phyloP scores from a whole-genome alignment of 352 stramenopile genomes.

The Pythium angustatum region DNA sequence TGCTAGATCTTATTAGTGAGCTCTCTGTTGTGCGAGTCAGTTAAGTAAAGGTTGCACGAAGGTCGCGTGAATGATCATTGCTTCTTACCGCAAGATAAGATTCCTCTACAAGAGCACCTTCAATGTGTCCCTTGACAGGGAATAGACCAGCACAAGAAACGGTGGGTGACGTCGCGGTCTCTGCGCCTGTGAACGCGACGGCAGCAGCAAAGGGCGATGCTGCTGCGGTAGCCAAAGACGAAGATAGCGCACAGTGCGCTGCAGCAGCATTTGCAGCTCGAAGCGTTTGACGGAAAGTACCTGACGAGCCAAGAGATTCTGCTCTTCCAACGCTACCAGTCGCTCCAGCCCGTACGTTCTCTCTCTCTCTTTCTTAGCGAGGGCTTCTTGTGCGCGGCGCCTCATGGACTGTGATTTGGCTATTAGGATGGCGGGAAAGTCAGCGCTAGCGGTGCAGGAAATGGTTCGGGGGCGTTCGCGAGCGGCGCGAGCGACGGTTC shows the following conservation, averaged over 20 bases:
- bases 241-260: slow-evolving; percentile 52
- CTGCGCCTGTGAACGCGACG: slow-evolving; percentile 14
- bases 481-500: not conserved
- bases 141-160: not conserved
- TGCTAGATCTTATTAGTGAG: no score
- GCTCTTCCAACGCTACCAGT: slow-evolving; percentile 64
- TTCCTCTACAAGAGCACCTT: slow-evolving; percentile 31
- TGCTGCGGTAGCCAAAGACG: slow-evolving; percentile 35
- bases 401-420: not conserved
- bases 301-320: slow-evolving; percentile 80
- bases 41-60: slow-evolving; percentile 29
- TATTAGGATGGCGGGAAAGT: slow-evolving; percentile 14
- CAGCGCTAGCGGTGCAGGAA: not conserved
- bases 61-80: slow-evolving; percentile 9
- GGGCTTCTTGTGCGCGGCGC: not conserved
- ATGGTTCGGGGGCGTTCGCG: slow-evolving; percentile 15
- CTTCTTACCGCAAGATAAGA: not conserved
- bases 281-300: slow-evolving; percentile 68
- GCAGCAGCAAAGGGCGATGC: slow-evolving; percentile 4
- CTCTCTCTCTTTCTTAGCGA: not conserved
- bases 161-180: slow-evolving; percentile 20
- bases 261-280: slow-evolving; percentile 76
- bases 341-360: slow-evolving; percentile 33
- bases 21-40: no score
- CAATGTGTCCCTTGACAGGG: not conserved